Conservation (phyloP, 2,329 filamentous ascomycete genomes). For the Alternaria sp. region DNA sequence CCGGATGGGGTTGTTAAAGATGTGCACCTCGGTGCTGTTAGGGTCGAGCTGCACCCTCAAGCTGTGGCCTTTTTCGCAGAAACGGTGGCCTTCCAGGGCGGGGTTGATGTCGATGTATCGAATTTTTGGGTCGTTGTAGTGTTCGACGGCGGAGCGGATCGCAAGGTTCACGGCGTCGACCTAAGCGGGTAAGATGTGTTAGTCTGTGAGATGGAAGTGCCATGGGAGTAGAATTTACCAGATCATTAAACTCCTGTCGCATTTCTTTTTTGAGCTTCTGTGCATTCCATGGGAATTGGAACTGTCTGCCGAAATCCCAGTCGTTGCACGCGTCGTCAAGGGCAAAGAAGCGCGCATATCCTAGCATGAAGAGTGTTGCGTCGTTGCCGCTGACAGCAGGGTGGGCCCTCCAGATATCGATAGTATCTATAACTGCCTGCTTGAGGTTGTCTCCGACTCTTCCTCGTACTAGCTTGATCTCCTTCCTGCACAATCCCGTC, state of each 20-base stretch:
- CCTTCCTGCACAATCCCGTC: not conserved
- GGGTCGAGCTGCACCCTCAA: not conserved
- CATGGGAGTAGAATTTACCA: too few relatives aligned
- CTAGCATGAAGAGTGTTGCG: not conserved
- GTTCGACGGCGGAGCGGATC: not conserved
- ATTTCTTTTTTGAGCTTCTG: not conserved
- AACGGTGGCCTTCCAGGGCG: not conserved
- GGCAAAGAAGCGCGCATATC: not conserved
- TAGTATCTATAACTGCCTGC: not conserved
- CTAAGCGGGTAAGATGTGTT: too few relatives aligned
- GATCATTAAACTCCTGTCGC: not conserved
- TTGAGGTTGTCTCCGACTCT: not conserved
- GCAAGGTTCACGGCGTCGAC: not conserved
- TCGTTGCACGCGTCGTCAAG: not conserved
- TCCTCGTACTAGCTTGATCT: not conserved
- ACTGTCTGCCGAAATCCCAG: too few relatives aligned
- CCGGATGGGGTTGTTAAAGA: not conserved
- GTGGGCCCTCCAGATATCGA: not conserved
- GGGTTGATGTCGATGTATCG: not conserved
- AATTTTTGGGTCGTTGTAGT: not conserved
- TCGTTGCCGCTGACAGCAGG: not conserved
- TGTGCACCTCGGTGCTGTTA: not conserved
- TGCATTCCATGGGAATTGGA: too few relatives aligned
- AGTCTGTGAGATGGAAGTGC: too few relatives aligned
- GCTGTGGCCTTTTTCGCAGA: not conserved